Conservation (phyloP, 116 monocot genomes). For the Phalaenopsis hybrid region DNA sequence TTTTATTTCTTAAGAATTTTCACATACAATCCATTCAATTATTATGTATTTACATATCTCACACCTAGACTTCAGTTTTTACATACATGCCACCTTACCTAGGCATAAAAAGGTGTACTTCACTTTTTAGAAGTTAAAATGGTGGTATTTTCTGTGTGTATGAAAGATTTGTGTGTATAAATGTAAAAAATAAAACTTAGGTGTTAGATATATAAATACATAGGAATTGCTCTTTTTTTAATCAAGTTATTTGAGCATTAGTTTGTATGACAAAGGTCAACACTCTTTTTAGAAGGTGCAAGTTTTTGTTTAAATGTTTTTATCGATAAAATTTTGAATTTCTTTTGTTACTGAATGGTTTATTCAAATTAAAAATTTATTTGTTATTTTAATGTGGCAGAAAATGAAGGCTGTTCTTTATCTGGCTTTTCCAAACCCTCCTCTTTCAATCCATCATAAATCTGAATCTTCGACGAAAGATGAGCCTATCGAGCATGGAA, state of each 20-base stretch:
- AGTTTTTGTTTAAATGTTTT: not conserved
- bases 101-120: too few species aligned
- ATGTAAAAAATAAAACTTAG: too few species aligned
- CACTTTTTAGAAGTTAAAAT: too few species aligned
- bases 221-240: not conserved
- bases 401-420: conserved; percentile 63
- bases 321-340: not conserved
- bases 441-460: conserved; percentile 42
- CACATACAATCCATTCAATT: too few species aligned
- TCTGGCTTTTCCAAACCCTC: conserved; percentile 73
- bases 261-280: not conserved
- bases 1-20: not conserved
- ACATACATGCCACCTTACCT: too few species aligned
- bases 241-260: not conserved
- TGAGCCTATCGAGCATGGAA: conserved; percentile 62
- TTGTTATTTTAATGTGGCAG: conserved; percentile 25
- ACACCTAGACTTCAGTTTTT: too few species aligned
- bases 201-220: too few species aligned
- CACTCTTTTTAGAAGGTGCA: not conserved
- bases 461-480: conserved; percentile 19
- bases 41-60: too few species aligned
- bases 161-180: too few species aligned
- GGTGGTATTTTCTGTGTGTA: too few species aligned
- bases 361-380: not conserved
- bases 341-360: not conserved